Evolutionary conservation across 257 asterid species (phyloP).

Genomic region (Coffea eugenioides): DNA sequence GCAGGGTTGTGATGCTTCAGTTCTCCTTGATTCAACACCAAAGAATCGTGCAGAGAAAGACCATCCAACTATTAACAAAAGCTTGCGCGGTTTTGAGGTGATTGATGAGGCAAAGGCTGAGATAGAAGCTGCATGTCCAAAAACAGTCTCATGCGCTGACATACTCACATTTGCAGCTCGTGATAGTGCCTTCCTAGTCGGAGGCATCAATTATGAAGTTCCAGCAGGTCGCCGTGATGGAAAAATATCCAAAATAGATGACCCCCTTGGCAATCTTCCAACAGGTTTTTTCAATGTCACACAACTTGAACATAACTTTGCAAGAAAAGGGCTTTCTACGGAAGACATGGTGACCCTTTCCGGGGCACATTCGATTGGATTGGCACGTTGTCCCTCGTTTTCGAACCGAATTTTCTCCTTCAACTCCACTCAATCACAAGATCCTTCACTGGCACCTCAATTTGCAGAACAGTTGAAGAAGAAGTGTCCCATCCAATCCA

Average conservation of each 20-base stretch:
- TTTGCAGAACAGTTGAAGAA: slow-evolving; percentile 21
- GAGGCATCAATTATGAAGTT: slow-evolving; percentile 31
- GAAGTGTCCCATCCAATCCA: slow-evolving; percentile 5
- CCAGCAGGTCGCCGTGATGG: slow-evolving; percentile 49
- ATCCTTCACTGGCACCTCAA: slow-evolving; percentile 31
- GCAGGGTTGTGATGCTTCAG: slow-evolving; percentile 50
- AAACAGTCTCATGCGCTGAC: slow-evolving; percentile 45
- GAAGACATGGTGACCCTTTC: slow-evolving; percentile 51
- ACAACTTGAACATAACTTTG: slow-evolving; percentile 28
- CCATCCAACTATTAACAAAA: slow-evolving; percentile 16
- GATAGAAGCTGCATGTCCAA: slow-evolving; percentile 39
- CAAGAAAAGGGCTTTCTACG: slow-evolving; percentile 30
- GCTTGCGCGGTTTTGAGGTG: slow-evolving; percentile 46
- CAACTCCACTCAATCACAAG: slow-evolving; percentile 21
- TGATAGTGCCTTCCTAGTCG: slow-evolving; percentile 29
- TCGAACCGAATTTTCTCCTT: slow-evolving; percentile 20
- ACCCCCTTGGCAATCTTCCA: slow-evolving; percentile 28
- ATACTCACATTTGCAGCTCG: slow-evolving; percentile 42
- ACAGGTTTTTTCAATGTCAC: slow-evolving; percentile 10
- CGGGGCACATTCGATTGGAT: slow-evolving; percentile 50
- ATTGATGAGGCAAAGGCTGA: slow-evolving; percentile 37
- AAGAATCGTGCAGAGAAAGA: slow-evolving; percentile 25
- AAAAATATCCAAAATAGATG: slow-evolving; percentile 17
- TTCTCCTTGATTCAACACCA: slow-evolving; percentile 34
- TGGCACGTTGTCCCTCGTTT: slow-evolving; percentile 33